Percentiles rank a stretch among this genome's conserved stretches.
Conservation (phyloP, 805 yeast species). For the Candida insectorum region DNA sequence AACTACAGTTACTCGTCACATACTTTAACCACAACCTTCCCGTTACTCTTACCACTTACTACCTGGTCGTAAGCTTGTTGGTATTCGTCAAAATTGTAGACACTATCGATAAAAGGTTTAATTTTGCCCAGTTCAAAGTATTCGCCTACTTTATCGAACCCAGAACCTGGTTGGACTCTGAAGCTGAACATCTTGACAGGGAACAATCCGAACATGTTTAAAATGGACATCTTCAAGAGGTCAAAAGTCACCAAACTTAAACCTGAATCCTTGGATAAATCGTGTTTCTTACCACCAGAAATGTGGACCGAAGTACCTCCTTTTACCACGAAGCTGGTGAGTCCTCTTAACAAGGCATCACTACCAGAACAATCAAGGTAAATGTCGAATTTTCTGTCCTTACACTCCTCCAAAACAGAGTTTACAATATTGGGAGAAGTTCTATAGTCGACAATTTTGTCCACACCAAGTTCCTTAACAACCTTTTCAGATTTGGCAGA, state of each 20-base stretch:
- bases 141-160: conserved; percentile 25
- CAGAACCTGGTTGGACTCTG: conserved; percentile 3
- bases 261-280: background rate
- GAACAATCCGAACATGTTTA: background rate
- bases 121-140: conserved; percentile 45
- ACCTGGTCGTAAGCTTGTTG: conserved; percentile 50
- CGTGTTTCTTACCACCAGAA: conserved; percentile 49
- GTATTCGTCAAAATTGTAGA: conserved; percentile 46
- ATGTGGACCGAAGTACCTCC: conserved; percentile 53
- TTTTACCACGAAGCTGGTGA: conserved; percentile 39
- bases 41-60: conserved; percentile 49
- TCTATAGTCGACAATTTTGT: conserved; percentile 54
- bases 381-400: conserved; percentile 47
- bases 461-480: conserved; percentile 54
- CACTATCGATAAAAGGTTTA: conserved; percentile 51
- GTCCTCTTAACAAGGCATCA: conserved; percentile 42
- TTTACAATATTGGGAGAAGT: conserved; percentile 31
- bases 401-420: conserved; percentile 32
- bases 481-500: conserved; percentile 45
- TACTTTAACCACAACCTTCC: conserved; percentile 57
- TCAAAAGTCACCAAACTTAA: conserved; percentile 1
- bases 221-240: conserved; percentile 4
- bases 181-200: background rate
- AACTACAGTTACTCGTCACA: background rate
- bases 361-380: conserved; percentile 69